Percentiles rank a stretch among this genome's conserved stretches.
Evolutionary conservation across 2,329 filamentous ascomycete genomes (phyloP).

Genomic region (Fusarium floridanum): DNA sequence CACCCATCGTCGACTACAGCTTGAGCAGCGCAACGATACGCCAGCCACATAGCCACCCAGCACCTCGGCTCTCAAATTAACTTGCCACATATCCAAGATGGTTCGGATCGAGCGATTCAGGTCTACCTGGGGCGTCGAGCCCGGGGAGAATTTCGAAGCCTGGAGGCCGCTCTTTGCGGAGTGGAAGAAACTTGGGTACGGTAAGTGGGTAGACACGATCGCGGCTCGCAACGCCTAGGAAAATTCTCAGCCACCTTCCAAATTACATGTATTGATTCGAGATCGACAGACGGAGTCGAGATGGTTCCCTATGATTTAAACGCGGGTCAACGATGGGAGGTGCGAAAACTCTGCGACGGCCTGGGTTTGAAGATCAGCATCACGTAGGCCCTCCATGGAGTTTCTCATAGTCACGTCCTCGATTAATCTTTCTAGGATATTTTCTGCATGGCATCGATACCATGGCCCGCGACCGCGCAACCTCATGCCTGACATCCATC

Average conservation of each 20-base stretch:
- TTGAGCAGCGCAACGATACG: not conserved
- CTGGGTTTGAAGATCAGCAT: not conserved
- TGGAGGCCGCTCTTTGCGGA: not conserved
- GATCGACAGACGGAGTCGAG: not conserved
- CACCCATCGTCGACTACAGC: not conserved
- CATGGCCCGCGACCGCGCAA: not conserved
- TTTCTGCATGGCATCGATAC: not conserved
- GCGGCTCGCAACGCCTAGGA: not conserved
- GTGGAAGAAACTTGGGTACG: not conserved
- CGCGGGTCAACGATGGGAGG: not conserved
- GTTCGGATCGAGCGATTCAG: not conserved
- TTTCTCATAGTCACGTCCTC: not conserved
- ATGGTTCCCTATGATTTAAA: not conserved
- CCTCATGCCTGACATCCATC: conserved; percentile 7
- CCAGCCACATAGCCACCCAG: rapidly evolving
- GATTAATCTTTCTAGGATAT: not conserved
- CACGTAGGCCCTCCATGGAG: not conserved
- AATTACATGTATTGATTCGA: not conserved
- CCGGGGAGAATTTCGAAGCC: not conserved
- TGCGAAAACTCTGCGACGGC: not conserved
- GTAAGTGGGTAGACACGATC: not conserved
- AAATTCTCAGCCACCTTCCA: not conserved
- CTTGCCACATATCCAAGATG: not conserved
- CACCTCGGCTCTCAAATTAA: not conserved
- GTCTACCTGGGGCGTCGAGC: not conserved